phyloP scores from a whole-genome alignment of 805 yeast species.

The Kodamaea kakaduensis region DNA sequence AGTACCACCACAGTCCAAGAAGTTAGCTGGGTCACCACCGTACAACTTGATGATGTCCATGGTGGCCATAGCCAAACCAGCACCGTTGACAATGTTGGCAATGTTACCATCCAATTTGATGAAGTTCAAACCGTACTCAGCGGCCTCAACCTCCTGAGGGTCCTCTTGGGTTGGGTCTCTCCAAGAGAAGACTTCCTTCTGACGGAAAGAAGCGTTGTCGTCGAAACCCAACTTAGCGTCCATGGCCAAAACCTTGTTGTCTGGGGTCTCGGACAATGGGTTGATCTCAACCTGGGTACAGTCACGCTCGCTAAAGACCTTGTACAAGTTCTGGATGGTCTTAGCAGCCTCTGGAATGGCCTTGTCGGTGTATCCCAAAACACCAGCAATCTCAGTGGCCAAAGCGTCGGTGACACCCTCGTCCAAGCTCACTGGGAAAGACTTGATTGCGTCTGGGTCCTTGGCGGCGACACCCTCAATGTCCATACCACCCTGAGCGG shows the following conservation, averaged over 20 bases:
- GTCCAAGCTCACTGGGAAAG: slow-evolving; percentile 73
- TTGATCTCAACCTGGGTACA: slow-evolving; percentile 98
- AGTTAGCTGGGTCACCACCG: slow-evolving; percentile 99
- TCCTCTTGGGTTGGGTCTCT: slow-evolving; percentile 98
- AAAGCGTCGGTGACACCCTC: slow-evolving; percentile 74
- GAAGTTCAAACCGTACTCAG: slow-evolving; percentile 86
- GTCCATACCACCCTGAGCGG: slow-evolving; percentile 99
- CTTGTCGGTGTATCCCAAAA: slow-evolving; percentile 73
- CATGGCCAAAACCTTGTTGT: slow-evolving; percentile 91
- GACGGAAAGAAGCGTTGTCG: slow-evolving; percentile 94
- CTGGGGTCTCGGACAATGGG: slow-evolving; percentile 92
- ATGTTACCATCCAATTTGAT: slow-evolving; percentile 98
- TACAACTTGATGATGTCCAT: slow-evolving; percentile 98
- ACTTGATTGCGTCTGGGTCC: slow-evolving; percentile 87
- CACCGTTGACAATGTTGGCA: slow-evolving; percentile 99
- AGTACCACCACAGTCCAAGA: slow-evolving; percentile 99
- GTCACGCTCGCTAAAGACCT: slow-evolving; percentile 86
- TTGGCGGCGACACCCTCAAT: slow-evolving; percentile 96
- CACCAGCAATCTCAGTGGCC: slow-evolving; percentile 73
- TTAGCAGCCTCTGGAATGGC: slow-evolving; percentile 86
- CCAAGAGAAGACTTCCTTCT: slow-evolving; percentile 91
- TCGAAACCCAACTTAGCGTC: slow-evolving; percentile 99
- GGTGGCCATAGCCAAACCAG: slow-evolving; percentile 99
- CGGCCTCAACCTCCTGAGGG: slow-evolving; percentile 92
- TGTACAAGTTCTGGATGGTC: slow-evolving; percentile 80